Evolutionary conservation across 2,329 filamentous ascomycete species (phyloP).

Genomic region (Botrytis sinoallii): DNA sequence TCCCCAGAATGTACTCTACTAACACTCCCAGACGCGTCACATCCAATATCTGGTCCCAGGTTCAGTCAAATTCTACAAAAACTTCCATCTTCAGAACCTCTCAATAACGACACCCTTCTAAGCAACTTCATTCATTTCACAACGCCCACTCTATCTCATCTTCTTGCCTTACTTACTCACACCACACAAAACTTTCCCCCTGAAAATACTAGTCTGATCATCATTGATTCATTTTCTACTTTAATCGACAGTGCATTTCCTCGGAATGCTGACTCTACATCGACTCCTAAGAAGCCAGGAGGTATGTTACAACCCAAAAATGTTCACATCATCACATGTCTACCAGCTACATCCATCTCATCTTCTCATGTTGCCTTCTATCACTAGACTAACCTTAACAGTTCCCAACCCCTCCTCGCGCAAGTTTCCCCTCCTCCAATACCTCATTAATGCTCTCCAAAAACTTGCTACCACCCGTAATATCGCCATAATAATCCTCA

Average conservation of each 20-base stretch:
- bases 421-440: slow-evolving; percentile 47
- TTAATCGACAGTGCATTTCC: slow-evolving; percentile 76
- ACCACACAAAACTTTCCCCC: slow-evolving; percentile 64
- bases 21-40: slow-evolving; percentile 34
- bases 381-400: slow-evolving; percentile 3
- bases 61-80: slow-evolving; percentile 45
- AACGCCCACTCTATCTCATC: slow-evolving; percentile 56
- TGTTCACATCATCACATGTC: neutral
- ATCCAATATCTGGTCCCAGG: slow-evolving; percentile 45
- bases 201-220: slow-evolving; percentile 59
- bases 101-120: slow-evolving; percentile 28
- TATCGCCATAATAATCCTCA: slow-evolving; percentile 71
- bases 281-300: slow-evolving; percentile 28
- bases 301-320: slow-evolving; percentile 26
- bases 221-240: slow-evolving; percentile 76
- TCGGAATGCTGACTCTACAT: slow-evolving; percentile 46
- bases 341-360: neutral
- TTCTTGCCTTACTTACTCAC: slow-evolving; percentile 69
- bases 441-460: slow-evolving; percentile 66
- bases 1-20: neutral
- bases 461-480: slow-evolving; percentile 72
- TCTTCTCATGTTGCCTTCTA: neutral
- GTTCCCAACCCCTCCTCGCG: slow-evolving; percentile 38
- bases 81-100: slow-evolving; percentile 17
- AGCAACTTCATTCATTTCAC: slow-evolving; percentile 63